phyloP scores from a whole-genome alignment of 129 eudicot genomes.

The Flaveria linearis region DNA sequence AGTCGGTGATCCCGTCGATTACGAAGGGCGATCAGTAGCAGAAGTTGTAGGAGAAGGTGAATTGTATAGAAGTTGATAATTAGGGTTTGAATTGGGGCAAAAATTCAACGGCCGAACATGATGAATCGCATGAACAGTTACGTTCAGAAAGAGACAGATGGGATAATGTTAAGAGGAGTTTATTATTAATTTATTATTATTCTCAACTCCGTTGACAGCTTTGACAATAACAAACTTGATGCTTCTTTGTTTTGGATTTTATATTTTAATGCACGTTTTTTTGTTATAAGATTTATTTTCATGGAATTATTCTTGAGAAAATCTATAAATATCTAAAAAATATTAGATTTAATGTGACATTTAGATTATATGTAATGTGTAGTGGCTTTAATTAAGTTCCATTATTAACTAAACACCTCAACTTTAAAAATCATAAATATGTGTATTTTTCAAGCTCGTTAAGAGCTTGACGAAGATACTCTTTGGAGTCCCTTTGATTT shows the following conservation, averaged over 20 bases:
- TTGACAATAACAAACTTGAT: not conserved
- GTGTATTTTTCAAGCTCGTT: too few relatives aligned
- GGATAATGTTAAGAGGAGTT: not conserved
- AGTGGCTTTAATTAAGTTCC: too few relatives aligned
- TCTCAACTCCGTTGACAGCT: slow-evolving; percentile 9
- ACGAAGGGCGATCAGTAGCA: not conserved
- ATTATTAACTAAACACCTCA: too few relatives aligned
- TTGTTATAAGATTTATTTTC: not conserved
- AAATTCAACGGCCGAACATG: slow-evolving; percentile 24
- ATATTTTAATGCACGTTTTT: slow-evolving; percentile 6
- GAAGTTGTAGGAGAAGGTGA: slow-evolving; percentile 5
- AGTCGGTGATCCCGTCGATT: slow-evolving; percentile 5
- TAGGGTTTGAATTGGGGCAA: slow-evolving; percentile 42
- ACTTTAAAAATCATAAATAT: too few relatives aligned
- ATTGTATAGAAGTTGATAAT: slow-evolving; percentile 17
- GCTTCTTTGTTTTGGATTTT: not conserved
- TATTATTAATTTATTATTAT: not conserved
- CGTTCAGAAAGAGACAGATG: slow-evolving; percentile 31
- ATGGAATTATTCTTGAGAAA: not conserved
- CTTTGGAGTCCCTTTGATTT: too few relatives aligned
- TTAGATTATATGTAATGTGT: too few relatives aligned
- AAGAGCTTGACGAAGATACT: too few relatives aligned
- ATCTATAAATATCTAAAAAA: not conserved
- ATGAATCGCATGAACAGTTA: slow-evolving; percentile 19
- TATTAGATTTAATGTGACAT: too few relatives aligned